Percentiles rank a stretch among this genome's conserved stretches.
Conservation (phyloP, 108 stramenopile genomes). For the Cyclostephanos invisitatus region DNA sequence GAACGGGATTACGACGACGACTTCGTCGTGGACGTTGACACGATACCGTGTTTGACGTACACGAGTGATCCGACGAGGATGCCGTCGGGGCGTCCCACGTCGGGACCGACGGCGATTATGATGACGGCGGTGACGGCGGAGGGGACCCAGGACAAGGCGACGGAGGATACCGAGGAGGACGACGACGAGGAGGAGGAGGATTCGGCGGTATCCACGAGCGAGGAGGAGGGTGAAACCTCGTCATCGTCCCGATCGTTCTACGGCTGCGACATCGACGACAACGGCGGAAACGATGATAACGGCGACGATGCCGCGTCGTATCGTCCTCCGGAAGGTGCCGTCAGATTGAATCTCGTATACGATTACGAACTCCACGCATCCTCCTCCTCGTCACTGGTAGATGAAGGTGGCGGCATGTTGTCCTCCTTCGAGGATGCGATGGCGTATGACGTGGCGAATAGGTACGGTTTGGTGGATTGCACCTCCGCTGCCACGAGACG, state of each 20-base stretch:
- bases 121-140: not conserved
- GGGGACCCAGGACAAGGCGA: not conserved
- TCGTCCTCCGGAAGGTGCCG: not conserved
- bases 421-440: slow-evolving; percentile 8
- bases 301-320: not conserved
- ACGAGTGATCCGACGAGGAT: not conserved
- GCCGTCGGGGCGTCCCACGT: not conserved
- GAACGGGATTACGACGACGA: too few relatives aligned
- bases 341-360: slow-evolving; percentile 2
- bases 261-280: not conserved
- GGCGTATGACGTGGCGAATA: slow-evolving; percentile 8
- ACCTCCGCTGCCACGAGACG: too few relatives aligned
- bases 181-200: not conserved
- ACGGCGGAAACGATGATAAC: not conserved
- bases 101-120: not conserved
- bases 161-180: not conserved
- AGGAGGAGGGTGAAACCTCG: not conserved
- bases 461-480: slow-evolving; percentile 6
- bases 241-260: not conserved
- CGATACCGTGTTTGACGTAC: not conserved
- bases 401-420: not conserved
- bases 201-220: not conserved
- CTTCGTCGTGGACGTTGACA: not conserved
- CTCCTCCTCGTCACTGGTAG: not conserved
- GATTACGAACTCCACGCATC: slow-evolving; percentile 18